Percentiles rank a stretch among this genome's conserved stretches.
Conservation (phyloP, 768 basidiomycete species). For the Epithele typhae region DNA sequence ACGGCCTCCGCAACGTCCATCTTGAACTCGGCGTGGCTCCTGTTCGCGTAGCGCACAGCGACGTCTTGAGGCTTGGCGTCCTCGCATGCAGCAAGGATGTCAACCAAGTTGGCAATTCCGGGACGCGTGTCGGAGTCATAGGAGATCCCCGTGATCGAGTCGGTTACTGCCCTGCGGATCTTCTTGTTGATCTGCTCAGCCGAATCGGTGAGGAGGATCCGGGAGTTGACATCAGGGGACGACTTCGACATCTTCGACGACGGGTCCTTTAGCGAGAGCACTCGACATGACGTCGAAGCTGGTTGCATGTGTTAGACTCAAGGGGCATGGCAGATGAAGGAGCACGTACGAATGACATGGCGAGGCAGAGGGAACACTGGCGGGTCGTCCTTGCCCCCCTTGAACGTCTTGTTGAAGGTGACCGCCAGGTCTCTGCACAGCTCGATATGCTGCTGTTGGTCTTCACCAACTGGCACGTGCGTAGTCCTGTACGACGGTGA, state of each 20-base stretch:
- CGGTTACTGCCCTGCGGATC: constrained; percentile 80
- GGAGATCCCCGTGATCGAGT: constrained; percentile 68
- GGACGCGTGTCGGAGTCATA: constrained; percentile 81
- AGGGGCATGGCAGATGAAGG: no score
- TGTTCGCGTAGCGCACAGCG: constrained; percentile 46
- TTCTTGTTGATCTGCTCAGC: constrained; percentile 58
- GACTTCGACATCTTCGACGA: constrained; percentile 96
- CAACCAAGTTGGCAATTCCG: constrained; percentile 77
- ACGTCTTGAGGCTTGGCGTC: constrained; percentile 40
- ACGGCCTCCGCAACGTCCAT: constrained; percentile 70
- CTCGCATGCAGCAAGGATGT: constrained; percentile 74
- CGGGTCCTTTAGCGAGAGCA: constrained; percentile 85
- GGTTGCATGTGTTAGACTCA: not conserved
- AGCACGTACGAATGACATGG: constrained; percentile 64
- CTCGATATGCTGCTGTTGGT: constrained; percentile 93
- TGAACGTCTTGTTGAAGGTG: constrained; percentile 72
- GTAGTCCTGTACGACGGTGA: constrained; percentile 49
- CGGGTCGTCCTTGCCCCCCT: constrained; percentile 27
- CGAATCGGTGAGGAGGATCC: constrained; percentile 83
- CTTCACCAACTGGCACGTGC: constrained; percentile 94
- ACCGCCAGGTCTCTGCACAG: constrained; percentile 81
- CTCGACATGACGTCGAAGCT: constrained; percentile 79
- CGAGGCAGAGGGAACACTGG: constrained; percentile 70
- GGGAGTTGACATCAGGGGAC: constrained; percentile 67
- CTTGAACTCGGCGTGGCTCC: constrained; percentile 69